Conservation (phyloP, 768 basidiomycete species). For the Stropharia rugosoannulata region DNA sequence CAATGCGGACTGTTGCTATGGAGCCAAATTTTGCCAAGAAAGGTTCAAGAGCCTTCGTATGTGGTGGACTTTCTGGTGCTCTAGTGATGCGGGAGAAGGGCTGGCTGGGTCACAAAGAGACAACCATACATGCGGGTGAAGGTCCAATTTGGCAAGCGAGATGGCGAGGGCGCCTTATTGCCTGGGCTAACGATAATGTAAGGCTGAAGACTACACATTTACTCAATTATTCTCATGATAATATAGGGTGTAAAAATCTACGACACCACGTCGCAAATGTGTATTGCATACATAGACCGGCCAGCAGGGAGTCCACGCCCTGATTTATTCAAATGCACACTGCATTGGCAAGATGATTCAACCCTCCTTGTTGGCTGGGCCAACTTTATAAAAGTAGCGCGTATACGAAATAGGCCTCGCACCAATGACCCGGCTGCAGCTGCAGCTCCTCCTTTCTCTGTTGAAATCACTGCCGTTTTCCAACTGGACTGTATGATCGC, state of each 20-base stretch:
- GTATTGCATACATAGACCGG: conserved; percentile 85
- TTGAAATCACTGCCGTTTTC: conserved; percentile 90
- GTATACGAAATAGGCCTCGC: conserved; percentile 64
- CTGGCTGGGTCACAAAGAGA: conserved; percentile 95
- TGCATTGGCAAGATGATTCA: conserved; percentile 91
- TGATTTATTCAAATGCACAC: conserved; percentile 90
- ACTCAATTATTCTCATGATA: background rate
- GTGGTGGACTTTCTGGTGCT: conserved; percentile 88
- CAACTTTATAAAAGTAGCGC: conserved; percentile 87
- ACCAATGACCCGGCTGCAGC: conserved; percentile 40
- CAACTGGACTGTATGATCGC: conserved; percentile 95
- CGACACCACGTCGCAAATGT: conserved; percentile 73
- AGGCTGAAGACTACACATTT: conserved; percentile 22
- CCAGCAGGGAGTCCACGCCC: conserved; percentile 82
- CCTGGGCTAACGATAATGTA: conserved; percentile 94
- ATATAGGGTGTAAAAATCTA: conserved; percentile 90
- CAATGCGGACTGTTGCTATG: conserved; percentile 85
- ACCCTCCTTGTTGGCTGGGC: conserved; percentile 94
- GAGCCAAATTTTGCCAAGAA: conserved; percentile 89
- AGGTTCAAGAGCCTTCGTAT: conserved; percentile 77
- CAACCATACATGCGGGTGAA: conserved; percentile 76
- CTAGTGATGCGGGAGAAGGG: conserved; percentile 91
- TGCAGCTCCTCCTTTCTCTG: conserved; percentile 58
- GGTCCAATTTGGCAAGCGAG: conserved; percentile 93
- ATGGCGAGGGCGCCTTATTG: conserved; percentile 86